Conservation (phyloP, 306 rosid species). For the Hippophae tibetana region DNA sequence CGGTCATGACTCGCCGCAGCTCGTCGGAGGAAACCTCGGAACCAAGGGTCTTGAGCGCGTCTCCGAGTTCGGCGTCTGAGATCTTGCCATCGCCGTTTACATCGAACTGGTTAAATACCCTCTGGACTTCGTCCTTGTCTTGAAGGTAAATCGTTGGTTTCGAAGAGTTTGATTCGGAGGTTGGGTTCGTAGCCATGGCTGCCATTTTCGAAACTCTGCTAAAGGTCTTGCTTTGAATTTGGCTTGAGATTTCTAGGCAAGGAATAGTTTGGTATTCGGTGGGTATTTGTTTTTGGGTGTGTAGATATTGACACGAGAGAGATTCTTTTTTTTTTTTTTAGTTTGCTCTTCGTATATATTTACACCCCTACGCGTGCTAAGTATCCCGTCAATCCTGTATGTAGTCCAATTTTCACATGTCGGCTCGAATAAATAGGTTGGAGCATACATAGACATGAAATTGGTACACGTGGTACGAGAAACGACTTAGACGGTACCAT, state of each 20-base stretch:
- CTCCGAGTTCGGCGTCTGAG: slow-evolving; percentile 58
- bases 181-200: slow-evolving; percentile 34
- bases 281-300: neutral
- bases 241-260: neutral
- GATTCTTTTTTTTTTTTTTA: no score
- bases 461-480: no score
- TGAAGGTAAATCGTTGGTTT: slow-evolving; percentile 29
- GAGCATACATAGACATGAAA: no score
- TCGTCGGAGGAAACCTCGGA: slow-evolving; percentile 30
- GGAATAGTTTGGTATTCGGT: neutral
- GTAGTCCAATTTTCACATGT: no score
- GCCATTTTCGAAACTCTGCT: neutral
- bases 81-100: slow-evolving; percentile 86
- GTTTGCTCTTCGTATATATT: no score
- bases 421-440: no score
- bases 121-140: slow-evolving; percentile 37
- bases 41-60: slow-evolving; percentile 53
- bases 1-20: slow-evolving; percentile 58
- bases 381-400: no score
- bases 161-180: slow-evolving; percentile 2
- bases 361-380: no score
- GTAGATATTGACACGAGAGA: neutral
- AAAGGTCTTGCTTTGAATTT: neutral
- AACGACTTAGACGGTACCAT: no score
- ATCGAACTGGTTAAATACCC: slow-evolving; percentile 71